Conservation (phyloP, 2,329 filamentous ascomycete genomes). For the Bipolaris gigantea region DNA sequence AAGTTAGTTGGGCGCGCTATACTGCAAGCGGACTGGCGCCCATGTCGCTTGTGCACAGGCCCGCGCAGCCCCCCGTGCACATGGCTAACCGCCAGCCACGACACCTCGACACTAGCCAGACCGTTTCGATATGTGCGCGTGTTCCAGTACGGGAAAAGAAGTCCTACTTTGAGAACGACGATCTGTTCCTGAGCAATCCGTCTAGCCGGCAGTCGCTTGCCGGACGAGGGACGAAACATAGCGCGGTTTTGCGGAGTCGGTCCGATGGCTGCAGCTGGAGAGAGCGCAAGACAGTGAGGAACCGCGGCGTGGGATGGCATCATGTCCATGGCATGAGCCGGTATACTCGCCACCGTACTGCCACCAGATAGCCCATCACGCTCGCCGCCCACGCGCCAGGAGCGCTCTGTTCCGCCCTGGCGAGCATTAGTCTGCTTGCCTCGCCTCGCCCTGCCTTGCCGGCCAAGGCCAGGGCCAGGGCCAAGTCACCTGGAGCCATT, state of each 20-base stretch:
- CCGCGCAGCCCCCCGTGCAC: neutral
- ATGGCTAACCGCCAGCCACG: neutral
- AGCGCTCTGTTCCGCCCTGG: slow-evolving; percentile 2
- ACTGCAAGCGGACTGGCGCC: neutral
- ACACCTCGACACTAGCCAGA: slow-evolving; percentile 1
- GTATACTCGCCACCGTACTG: slow-evolving; percentile 13
- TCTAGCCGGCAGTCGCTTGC: neutral
- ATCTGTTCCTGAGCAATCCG: slow-evolving; percentile 10
- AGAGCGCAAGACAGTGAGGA: neutral
- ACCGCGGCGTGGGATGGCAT: slow-evolving; percentile 4
- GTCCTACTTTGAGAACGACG: slow-evolving; percentile 4
- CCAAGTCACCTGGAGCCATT: neutral
- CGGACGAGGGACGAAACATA: slow-evolving; percentile 12
- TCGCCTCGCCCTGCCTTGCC: neutral
- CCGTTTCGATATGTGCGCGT: neutral
- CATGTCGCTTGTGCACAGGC: neutral
- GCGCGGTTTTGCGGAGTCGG: slow-evolving; percentile 10
- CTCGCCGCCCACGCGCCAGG: neutral
- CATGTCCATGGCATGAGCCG: slow-evolving; percentile 6
- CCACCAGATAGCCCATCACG: slow-evolving; percentile 3
- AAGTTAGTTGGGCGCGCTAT: neutral
- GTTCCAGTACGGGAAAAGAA: neutral
- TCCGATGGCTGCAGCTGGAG: slow-evolving; percentile 1
- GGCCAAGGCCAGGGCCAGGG: too few species aligned
- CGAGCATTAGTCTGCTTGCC: neutral